A percentile compares a stretch with the other conserved stretches of the same genome.
phyloP scores from a whole-genome alignment of 768 basidiomycete genomes.

The Suillus brevipes region DNA sequence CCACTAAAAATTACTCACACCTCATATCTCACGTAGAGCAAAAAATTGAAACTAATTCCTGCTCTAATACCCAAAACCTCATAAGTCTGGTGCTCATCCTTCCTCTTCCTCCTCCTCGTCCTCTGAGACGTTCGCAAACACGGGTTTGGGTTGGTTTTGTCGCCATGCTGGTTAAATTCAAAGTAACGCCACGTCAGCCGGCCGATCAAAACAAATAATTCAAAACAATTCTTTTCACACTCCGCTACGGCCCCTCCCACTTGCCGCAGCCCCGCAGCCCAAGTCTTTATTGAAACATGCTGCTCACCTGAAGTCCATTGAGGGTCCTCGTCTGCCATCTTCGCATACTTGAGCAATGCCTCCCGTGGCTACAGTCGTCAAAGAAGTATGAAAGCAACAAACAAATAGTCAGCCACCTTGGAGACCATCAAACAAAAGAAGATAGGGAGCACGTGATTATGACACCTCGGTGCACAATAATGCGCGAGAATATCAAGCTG shows the following conservation, averaged over 20 bases:
- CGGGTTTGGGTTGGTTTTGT: conserved; percentile 81
- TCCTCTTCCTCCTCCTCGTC: conserved; percentile 58
- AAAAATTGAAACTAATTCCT: conserved; percentile 9
- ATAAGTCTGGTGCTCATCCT: conserved; percentile 35
- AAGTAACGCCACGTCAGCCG: conserved; percentile 59
- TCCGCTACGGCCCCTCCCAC: conserved; percentile 30
- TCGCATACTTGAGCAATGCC: conserved; percentile 92
- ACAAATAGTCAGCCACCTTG: conserved; percentile 27
- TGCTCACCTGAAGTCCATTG: conserved; percentile 82
- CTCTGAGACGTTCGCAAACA: conserved; percentile 67
- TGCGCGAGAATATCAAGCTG: not conserved
- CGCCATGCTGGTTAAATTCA: conserved; percentile 76
- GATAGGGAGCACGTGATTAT: conserved; percentile 16
- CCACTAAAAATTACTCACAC: conserved; percentile 48
- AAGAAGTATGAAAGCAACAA: conserved; percentile 21
- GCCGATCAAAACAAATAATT: conserved; percentile 33
- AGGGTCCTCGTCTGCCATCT: conserved; percentile 72
- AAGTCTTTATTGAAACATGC: conserved; percentile 9
- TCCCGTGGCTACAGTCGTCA: conserved; percentile 78
- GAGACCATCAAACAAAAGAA: conserved; percentile 27
- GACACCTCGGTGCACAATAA: not conserved
- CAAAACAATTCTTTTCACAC: conserved; percentile 30
- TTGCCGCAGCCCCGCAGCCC: conserved; percentile 26
- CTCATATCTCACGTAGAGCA: conserved; percentile 22
- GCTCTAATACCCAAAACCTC: not conserved